Conservation (phyloP, 768 basidiomycete genomes). For the Clavaria fumosa region DNA sequence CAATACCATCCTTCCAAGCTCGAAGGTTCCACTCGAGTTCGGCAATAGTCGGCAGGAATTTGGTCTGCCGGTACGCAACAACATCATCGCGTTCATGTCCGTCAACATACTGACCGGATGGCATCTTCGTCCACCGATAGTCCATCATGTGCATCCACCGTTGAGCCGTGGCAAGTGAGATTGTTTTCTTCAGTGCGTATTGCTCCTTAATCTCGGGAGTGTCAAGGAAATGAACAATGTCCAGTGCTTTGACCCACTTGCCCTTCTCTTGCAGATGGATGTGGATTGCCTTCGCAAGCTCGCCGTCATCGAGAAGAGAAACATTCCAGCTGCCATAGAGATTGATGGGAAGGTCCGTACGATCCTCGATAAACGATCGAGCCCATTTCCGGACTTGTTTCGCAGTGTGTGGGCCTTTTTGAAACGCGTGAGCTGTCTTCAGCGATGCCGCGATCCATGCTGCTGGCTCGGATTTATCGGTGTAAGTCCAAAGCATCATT, state of each 20-base stretch:
- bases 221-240: slow-evolving; percentile 11
- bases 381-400: slow-evolving; percentile 11
- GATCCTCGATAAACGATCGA: slow-evolving; percentile 10
- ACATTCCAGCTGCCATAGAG: slow-evolving; percentile 10
- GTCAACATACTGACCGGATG: slow-evolving; percentile 18
- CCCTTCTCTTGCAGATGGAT: slow-evolving; percentile 10
- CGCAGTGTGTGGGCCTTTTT: slow-evolving; percentile 5
- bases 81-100: slow-evolving; percentile 22
- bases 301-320: slow-evolving; percentile 13
- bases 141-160: slow-evolving; percentile 10
- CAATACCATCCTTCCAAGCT: background rate
- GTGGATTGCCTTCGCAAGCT: slow-evolving; percentile 12
- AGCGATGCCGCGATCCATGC: too few species aligned
- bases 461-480: too few species aligned
- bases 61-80: slow-evolving; percentile 14
- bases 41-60: slow-evolving; percentile 12
- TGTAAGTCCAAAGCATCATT: too few species aligned
- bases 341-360: slow-evolving; percentile 11
- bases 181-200: slow-evolving; percentile 3
- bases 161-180: slow-evolving; percentile 10
- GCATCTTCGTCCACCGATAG: slow-evolving; percentile 9
- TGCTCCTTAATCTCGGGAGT: slow-evolving; percentile 9
- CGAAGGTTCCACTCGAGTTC: slow-evolving; percentile 3
- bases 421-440: too few species aligned
- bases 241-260: slow-evolving; percentile 9